Percentiles rank a stretch among this genome's conserved stretches.
phyloP scores from a whole-genome alignment of 129 eudicot genomes.

The Pittosporum tobira region DNA sequence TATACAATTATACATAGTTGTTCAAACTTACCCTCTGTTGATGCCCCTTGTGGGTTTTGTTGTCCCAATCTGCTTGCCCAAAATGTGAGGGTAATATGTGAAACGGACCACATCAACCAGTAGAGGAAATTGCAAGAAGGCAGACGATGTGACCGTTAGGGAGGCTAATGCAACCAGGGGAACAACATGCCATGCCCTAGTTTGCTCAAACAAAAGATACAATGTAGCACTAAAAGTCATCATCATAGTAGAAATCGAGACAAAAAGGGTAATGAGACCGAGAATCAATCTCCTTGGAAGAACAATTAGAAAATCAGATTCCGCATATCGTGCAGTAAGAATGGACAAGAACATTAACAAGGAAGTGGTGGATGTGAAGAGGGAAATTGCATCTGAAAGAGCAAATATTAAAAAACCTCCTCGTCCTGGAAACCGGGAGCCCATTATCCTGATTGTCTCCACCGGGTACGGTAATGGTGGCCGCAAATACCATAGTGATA shows the following conservation, averaged over 20 bases:
- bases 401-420: slow-evolving; percentile 9
- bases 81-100: slow-evolving; percentile 29
- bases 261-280: slow-evolving; percentile 28
- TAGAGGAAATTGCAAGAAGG: slow-evolving; percentile 30
- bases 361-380: slow-evolving; percentile 39
- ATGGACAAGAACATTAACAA: slow-evolving; percentile 29
- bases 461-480: slow-evolving; percentile 13
- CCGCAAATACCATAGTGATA: slow-evolving; percentile 13
- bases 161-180: slow-evolving; percentile 23
- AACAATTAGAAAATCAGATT: slow-evolving; percentile 27
- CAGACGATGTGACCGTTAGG: slow-evolving; percentile 30
- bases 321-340: too few relatives aligned
- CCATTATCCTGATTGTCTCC: neutral
- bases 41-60: too few relatives aligned
- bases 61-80: slow-evolving; percentile 21
- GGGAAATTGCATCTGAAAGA: slow-evolving; percentile 34
- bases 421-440: neutral
- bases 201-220: slow-evolving; percentile 30
- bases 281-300: slow-evolving; percentile 29
- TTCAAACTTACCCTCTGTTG: too few relatives aligned
- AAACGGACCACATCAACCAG: slow-evolving; percentile 29
- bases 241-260: slow-evolving; percentile 35
- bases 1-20: too few relatives aligned
- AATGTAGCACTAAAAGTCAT: slow-evolving; percentile 25
- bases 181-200: slow-evolving; percentile 24